A percentile compares a stretch with the other conserved stretches of the same genome.
phyloP scores from a whole-genome alignment of 768 basidiomycete species.

The Terana coerulea region DNA sequence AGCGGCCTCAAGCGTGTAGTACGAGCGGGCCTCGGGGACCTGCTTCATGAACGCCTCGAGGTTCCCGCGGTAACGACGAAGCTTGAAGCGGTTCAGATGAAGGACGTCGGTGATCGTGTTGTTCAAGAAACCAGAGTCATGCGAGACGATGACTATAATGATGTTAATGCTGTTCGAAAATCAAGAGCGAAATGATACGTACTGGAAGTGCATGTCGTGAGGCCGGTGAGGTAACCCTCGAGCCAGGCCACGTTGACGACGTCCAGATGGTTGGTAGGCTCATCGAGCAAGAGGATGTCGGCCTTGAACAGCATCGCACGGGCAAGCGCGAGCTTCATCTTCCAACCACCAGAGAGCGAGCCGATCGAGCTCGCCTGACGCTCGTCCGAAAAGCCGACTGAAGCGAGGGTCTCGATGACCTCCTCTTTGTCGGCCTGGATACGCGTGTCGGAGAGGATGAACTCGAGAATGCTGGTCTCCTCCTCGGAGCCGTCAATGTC shows the following conservation, averaged over 20 bases:
- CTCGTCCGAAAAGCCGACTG: constrained; percentile 89
- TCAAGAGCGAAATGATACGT: constrained; percentile 28
- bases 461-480: constrained; percentile 84
- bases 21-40: constrained; percentile 96
- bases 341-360: constrained; percentile 96
- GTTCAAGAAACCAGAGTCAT: constrained; percentile 97
- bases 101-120: constrained; percentile 97
- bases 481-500: constrained; percentile 96
- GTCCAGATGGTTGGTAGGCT: constrained; percentile 96
- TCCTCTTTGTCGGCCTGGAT: constrained; percentile 68
- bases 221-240: constrained; percentile 84
- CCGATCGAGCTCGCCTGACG: constrained; percentile 86
- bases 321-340: constrained; percentile 98
- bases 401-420: constrained; percentile 73
- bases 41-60: constrained; percentile 90
- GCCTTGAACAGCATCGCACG: constrained; percentile 98
- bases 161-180: constrained; percentile 13
- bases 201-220: constrained; percentile 92
- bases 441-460: constrained; percentile 84
- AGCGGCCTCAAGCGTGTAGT: constrained; percentile 92
- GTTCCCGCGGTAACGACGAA: constrained; percentile 93
- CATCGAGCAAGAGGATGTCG: constrained; percentile 93
- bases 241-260: constrained; percentile 98
- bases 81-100: constrained; percentile 97
- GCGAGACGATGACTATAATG: constrained; percentile 84